These are phyloP conservation scores for Globisporangium cylindrosporum DNA, from an alignment of 352 stramenopile species.

Conservation along the genomic window DNA sequence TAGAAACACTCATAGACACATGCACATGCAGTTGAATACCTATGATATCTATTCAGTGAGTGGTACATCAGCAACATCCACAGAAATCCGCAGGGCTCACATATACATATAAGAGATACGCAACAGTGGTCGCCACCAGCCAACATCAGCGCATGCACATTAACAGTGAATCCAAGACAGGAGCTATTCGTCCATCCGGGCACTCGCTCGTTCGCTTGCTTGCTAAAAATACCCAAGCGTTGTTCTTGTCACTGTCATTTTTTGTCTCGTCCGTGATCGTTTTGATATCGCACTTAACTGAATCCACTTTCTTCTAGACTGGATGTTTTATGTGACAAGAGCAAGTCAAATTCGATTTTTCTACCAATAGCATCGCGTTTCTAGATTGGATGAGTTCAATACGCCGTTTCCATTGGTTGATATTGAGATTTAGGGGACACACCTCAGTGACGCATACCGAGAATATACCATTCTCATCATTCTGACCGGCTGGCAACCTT, in stretches of 20 bases:
- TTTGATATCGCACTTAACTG: not conserved
- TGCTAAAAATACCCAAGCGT: not conserved
- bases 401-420: not conserved
- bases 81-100: no score
- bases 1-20: not conserved
- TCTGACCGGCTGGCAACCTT: not conserved
- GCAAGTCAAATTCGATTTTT: not conserved
- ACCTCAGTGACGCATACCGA: not conserved
- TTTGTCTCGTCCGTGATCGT: not conserved
- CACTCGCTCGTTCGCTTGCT: not conserved
- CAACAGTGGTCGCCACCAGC: not conserved
- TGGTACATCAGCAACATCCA: not conserved
- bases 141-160: not conserved
- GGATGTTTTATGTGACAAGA: conserved; percentile 6
- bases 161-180: not conserved
- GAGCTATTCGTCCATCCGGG: not conserved
- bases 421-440: not conserved
- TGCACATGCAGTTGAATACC: not conserved
- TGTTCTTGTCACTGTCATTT: not conserved
- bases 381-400: not conserved
- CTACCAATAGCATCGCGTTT: not conserved
- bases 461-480: not conserved
- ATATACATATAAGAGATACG: no score
- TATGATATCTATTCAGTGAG: not conserved
- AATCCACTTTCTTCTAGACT: not conserved